Evolutionary conservation across 768 basidiomycete species (phyloP).

Genomic region (Serendipita sp.): DNA sequence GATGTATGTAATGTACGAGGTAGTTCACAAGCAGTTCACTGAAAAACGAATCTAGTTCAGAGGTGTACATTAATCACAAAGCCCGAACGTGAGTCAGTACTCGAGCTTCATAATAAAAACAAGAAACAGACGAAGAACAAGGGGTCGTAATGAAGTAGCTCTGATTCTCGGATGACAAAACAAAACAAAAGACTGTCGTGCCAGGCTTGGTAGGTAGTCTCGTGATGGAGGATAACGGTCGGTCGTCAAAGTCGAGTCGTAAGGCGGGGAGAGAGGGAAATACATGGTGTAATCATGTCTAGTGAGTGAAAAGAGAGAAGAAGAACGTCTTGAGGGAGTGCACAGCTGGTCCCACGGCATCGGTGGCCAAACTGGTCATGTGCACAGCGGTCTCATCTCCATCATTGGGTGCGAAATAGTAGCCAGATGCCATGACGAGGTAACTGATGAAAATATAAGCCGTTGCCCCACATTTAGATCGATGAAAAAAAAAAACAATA

Average conservation of each 20-base stretch:
- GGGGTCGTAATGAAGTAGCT: too few species aligned
- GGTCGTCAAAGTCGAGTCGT: background rate
- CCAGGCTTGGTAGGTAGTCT: too few species aligned
- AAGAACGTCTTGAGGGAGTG: background rate
- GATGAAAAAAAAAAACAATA: background rate
- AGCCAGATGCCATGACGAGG: slow-evolving; percentile 77
- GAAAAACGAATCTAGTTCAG: too few species aligned
- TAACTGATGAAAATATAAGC: slow-evolving; percentile 41
- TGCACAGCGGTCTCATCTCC: slow-evolving; percentile 13
- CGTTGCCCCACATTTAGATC: background rate
- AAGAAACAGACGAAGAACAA: too few species aligned
- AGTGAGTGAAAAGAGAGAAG: background rate
- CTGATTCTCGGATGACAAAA: too few species aligned
- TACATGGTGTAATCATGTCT: background rate
- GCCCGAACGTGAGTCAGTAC: too few species aligned
- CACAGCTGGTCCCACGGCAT: background rate
- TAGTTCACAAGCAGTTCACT: too few species aligned
- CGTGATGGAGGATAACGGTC: too few species aligned
- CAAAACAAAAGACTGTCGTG: too few species aligned
- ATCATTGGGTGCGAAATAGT: slow-evolving; percentile 66
- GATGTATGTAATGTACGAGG: too few species aligned
- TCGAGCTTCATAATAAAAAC: too few species aligned
- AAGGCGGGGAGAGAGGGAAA: background rate
- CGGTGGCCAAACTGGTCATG: background rate
- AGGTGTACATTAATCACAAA: too few species aligned